phyloP scores from a whole-genome alignment of 83 land plant genomes.

The Thuja plicata region DNA sequence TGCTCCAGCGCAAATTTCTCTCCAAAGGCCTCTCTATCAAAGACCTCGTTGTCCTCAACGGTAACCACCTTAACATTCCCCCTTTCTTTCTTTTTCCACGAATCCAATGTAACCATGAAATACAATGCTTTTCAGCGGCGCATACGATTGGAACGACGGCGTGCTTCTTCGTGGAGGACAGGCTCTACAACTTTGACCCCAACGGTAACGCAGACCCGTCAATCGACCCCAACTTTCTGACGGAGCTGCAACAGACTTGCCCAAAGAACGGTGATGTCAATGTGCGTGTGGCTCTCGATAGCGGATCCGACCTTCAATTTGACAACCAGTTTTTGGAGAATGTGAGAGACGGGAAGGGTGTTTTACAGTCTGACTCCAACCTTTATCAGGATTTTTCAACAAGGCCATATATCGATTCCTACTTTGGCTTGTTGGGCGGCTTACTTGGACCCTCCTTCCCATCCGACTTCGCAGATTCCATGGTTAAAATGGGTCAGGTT shows the following conservation, averaged over 20 bases:
- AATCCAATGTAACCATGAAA: background rate
- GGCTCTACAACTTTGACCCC: slow-evolving; percentile 26
- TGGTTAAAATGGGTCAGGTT: slow-evolving; percentile 22
- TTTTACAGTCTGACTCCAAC: slow-evolving; percentile 18
- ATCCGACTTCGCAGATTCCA: slow-evolving; percentile 16
- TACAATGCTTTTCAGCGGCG: background rate
- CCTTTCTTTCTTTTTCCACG: no score
- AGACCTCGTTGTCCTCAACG: slow-evolving; percentile 48
- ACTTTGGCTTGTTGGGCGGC: slow-evolving; percentile 11
- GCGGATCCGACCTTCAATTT: slow-evolving; percentile 20
- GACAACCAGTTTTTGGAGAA: slow-evolving; percentile 19
- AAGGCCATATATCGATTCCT: background rate
- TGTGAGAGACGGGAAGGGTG: slow-evolving; percentile 19
- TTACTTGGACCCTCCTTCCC: slow-evolving; percentile 15
- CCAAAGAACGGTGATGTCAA: slow-evolving; percentile 16
- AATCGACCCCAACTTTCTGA: slow-evolving; percentile 1
- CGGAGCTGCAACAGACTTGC: slow-evolving; percentile 16
- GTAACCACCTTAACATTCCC: background rate
- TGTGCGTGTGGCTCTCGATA: slow-evolving; percentile 18
- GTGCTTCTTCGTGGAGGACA: slow-evolving; percentile 21
- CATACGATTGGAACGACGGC: slow-evolving; percentile 35
- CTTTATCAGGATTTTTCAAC: slow-evolving; percentile 13
- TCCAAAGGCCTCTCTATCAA: slow-evolving; percentile 40
- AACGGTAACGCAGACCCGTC: slow-evolving; percentile 23
- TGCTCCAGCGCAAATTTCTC: slow-evolving; percentile 31